These are phyloP conservation scores for Pezicula rhizophila DNA, from an alignment of 2,329 filamentous ascomycete species.

Conservation along the genomic window DNA sequence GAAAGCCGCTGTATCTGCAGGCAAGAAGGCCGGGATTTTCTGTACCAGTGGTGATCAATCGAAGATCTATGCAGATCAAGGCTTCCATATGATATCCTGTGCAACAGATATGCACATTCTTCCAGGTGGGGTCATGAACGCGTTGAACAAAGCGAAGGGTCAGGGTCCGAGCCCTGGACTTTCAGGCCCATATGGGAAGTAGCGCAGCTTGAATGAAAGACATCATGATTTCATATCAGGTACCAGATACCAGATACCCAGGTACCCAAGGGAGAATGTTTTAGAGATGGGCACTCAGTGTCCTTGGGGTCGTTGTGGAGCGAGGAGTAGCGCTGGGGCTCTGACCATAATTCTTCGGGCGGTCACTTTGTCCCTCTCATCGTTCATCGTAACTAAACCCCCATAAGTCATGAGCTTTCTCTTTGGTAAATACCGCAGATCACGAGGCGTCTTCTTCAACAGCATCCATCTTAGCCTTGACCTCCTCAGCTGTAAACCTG, in stretches of 20 bases:
- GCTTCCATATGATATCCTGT: conserved; percentile 57
- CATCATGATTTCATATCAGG: background rate
- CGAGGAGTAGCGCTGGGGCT: no score
- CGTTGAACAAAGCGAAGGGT: conserved; percentile 42
- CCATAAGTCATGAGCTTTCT: no score
- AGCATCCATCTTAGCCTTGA: conserved; percentile 63
- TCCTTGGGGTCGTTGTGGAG: no score
- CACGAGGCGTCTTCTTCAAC: conserved; percentile 27
- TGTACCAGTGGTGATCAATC: conserved; percentile 51
- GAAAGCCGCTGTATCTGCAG: conserved; percentile 50
- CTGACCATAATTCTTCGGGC: no score
- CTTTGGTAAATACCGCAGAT: background rate
- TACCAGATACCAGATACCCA: no score
- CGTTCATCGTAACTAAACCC: no score
- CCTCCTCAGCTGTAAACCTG: conserved; percentile 61
- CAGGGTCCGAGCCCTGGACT: conserved; percentile 21
- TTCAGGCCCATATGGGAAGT: conserved; percentile 25
- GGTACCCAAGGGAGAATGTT: no score
- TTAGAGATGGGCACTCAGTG: no score
- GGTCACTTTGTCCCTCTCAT: no score
- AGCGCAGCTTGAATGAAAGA: background rate
- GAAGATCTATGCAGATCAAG: conserved; percentile 45
- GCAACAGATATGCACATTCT: conserved; percentile 50
- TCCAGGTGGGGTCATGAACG: conserved; percentile 37
- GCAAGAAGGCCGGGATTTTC: conserved; percentile 61